phyloP scores from a whole-genome alignment of 2,329 filamentous ascomycete genomes.

The Teratosphaeria pseudoeucalypti region DNA sequence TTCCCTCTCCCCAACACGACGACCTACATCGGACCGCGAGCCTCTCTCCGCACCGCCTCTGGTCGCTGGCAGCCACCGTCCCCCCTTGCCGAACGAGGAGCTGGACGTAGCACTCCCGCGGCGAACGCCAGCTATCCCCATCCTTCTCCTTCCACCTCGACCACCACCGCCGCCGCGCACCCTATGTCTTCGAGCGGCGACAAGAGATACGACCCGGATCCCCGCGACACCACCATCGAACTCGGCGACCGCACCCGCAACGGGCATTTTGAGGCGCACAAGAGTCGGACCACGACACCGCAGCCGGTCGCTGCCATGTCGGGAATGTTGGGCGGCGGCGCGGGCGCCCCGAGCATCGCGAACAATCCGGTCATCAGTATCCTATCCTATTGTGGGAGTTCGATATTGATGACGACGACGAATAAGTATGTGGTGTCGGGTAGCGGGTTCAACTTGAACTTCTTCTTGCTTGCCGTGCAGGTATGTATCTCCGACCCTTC shows the following conservation, averaged over 20 bases:
- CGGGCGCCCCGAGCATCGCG: constrained; percentile 25
- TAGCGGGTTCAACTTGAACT: constrained; percentile 85
- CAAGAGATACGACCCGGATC: neutral
- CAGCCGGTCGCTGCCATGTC: neutral
- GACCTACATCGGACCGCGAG: neutral
- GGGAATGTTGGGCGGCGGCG: neutral
- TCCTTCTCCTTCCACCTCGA: neutral
- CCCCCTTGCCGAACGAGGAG: neutral
- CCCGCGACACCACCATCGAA: constrained; percentile 57
- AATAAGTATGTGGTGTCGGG: constrained; percentile 98
- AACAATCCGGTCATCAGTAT: constrained; percentile 72
- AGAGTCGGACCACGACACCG: neutral
- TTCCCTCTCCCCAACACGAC: neutral
- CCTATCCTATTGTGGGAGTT: constrained; percentile 81
- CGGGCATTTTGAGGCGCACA: constrained; percentile 22
- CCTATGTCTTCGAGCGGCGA: neutral
- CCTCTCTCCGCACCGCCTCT: neutral
- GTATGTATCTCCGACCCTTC: constrained; percentile 43
- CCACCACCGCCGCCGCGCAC: neutral
- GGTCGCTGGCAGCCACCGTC: neutral
- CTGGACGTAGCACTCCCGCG: neutral
- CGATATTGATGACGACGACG: constrained; percentile 99
- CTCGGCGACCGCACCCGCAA: constrained; percentile 51
- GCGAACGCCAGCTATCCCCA: neutral
- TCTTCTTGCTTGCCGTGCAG: constrained; percentile 87